Base-by-base conservation (phyloP, 2,329 filamentous ascomycete species). In the Penicillium sclerotiorum region DNA sequence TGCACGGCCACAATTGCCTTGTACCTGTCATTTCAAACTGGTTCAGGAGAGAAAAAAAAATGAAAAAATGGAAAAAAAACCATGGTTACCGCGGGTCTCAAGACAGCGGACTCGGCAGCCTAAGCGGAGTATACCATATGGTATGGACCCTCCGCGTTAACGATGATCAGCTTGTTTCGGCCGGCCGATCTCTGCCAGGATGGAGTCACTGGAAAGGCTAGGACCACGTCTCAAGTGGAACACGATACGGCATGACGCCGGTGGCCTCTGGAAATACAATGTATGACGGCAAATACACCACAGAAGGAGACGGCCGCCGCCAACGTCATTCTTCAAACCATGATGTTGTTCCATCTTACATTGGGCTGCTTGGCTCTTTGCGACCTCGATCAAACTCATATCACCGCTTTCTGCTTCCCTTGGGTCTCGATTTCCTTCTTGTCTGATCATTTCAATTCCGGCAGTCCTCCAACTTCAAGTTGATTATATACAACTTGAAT, bases 251-350 rank as follows among this genome's bases (percentile, higher is more conserved):
- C 39, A 56, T 59, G 57, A 56, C 55, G 57, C 39, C 33, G 39
- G 53, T 52, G 46, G 33, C 15, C 33, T 45, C 30, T 8, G 6
- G n/a, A 11, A 32, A 45, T 22, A 37, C 21, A 7, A 18, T 42
- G 4, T 38, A 44, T 43, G 43, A 25, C 32, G 36, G 46, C 28
- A 22, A 22, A 37, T 25, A 32, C 36, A 35, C n/a, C 17, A 11
- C n/a, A 18, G 33, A 17, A 36, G 33, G 15, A 18, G 18, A 41
- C 39, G n/a, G 30, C 53, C 47, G 52, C 58, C 59, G 36, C 54
- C 48, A 60, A 63, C 60, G 60, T 63, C 60, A 63, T 63, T 12
- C 15, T 30, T 39, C 21, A 17, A 35, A 36, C n/a, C 21, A 43
- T 46, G 27, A 25, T 50, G n/a, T 8, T 30, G 22, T 12, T 18